A percentile compares a stretch with the other conserved stretches of the same genome.
Conservation (phyloP, 768 basidiomycete species). For the Trametes cinnabarina region DNA sequence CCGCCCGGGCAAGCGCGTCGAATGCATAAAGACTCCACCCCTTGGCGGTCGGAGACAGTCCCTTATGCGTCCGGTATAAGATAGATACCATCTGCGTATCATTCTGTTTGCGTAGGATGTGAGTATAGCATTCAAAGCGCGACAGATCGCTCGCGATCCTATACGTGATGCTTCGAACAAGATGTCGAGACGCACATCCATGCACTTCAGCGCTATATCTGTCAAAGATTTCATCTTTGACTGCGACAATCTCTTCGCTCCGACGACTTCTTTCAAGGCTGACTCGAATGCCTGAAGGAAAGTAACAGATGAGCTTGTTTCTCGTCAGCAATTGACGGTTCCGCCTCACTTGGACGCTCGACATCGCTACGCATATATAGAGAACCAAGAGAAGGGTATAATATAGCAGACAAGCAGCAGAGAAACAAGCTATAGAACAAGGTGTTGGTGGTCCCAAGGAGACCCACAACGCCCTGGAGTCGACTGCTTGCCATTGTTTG, state of each 20-base stretch:
- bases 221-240: conserved; percentile 81
- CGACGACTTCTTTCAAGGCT: conserved; percentile 77
- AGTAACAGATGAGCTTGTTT: background rate
- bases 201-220: conserved; percentile 70
- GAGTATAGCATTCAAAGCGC: background rate
- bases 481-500: conserved; percentile 12
- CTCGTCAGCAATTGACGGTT: background rate
- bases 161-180: background rate
- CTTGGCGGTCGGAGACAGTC: conserved; percentile 64
- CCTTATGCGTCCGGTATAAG: conserved; percentile 87
- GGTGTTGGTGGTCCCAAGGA: no score
- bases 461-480: no score
- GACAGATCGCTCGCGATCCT: background rate
- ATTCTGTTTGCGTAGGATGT: conserved; percentile 44
- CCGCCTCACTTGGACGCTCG: conserved; percentile 6
- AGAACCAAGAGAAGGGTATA: background rate
- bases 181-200: conserved; percentile 55
- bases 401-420: background rate
- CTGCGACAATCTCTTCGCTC: conserved; percentile 79
- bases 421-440: background rate
- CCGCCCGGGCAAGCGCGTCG: conserved; percentile 88
- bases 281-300: conserved; percentile 72
- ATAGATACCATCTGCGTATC: conserved; percentile 87
- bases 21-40: conserved; percentile 90
- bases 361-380: conserved; percentile 10